Evolutionary conservation across 192 early-diverging fungal genomes (phyloP), one percentile per base, ranked within the genome.

Genomic region (Backusella luteola): DNA sequence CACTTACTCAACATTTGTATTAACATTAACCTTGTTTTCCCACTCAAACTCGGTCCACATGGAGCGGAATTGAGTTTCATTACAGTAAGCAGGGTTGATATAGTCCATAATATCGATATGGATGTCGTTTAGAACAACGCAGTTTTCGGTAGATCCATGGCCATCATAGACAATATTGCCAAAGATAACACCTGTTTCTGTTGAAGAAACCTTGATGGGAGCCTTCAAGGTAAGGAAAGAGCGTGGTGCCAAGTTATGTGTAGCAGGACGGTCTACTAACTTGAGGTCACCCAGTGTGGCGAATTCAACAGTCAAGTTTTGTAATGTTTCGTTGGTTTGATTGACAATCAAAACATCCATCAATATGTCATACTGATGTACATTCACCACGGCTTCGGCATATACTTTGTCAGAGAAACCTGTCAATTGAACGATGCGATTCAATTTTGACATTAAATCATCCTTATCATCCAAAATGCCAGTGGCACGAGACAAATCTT

Each of bases 11-110:
- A 95, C 93, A 67, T 93, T 96, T 9, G 97, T 98, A 76, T 95
- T 94, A 74, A 98, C 96, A 68, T 96, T 96, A 73, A 99, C 96
- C 89, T 98, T 98, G 88, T 99, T 99, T 84, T 99, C 98, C 98
- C 98, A 99, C 82, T 99, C 98, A 87, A 99, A 99, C 86, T 99
- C 98, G 67, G 91, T 94, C 98, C 97, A 98, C 96, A 98, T 98
- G 73, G 91, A 84, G 68, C 96, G 91, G 95, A 99, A 98, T 90
- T 94, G 93, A 29, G 92, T 94, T 81, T 97, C 95, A 56, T 90
- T 92, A 86, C 96, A 98, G 44, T 85, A 86, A 38, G 93, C 94
- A 29, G 96, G 94, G 49, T 96, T 94, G 84, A 99, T 98, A 81
- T 98, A 99, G 80, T 98, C 98, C 96, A 98, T 97, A 76, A 99